Base-by-base conservation (phyloP, 306 rosid genomes). In the Sicyos edulis region DNA sequence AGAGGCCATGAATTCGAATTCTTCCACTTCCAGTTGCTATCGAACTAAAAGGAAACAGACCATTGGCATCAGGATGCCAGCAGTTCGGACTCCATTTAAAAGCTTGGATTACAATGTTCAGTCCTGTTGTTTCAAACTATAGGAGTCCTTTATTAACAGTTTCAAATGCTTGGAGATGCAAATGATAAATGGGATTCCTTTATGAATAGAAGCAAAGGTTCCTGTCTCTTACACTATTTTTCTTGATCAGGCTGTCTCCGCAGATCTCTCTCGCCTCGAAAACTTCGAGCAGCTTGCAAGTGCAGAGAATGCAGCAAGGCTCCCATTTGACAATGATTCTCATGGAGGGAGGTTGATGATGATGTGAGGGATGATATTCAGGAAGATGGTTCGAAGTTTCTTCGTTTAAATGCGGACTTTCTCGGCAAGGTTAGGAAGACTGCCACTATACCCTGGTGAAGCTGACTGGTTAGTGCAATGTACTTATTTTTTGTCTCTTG, bases 351-450 rank as follows among this genome's bases (percentile, higher is more conserved):
- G 47, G 79, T 79, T 83, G 67, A 93, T 93, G 96, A 88, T 88
- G 95, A 93, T 90, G 95, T 86, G 92, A 82, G 98, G 96, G 42
- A 88, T 93, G 97, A 84, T 92, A 92, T 75, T 87, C 96, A 4
- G 98, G 98, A 64, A 90, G 98, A 83, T 93, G 98, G 98, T 93
- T 88, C 75, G 98, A 93, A 85, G 97, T 93, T 74, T 95, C 98
- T 77, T 93, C 98, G 2, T 97, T 90, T 57, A 93, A 93, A 82
- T 75, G 96, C 16, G 98, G 98, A 80, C 90, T 93, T 65, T 93
- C 97, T 53, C 97, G 98, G 70, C 87, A 75, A 78, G 98, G 98
- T 66, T 97, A 93, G 82, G 98, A 87, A 85, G 98, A 93, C 58
- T 93, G 98, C 74, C 97, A 93, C 82, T n/a, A n/a, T n/a, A n/a